Evolutionary conservation across 2,329 filamentous ascomycete genomes (phyloP).

Genomic region (Emergomyces africanus): DNA sequence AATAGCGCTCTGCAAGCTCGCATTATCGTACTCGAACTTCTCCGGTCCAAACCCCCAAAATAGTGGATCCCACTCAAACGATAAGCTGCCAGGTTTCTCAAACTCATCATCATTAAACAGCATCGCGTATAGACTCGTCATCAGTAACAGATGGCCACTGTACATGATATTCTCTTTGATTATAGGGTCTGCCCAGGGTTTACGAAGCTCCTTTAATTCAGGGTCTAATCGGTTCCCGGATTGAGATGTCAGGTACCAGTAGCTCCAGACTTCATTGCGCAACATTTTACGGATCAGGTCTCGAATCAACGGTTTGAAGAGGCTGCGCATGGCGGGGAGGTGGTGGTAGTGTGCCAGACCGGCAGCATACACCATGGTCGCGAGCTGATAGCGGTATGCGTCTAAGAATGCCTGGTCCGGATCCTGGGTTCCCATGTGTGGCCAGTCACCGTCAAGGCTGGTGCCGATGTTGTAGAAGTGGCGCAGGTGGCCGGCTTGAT

Average conservation of each 20-base stretch:
- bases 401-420: conserved; percentile 24
- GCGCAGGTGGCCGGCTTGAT: not conserved
- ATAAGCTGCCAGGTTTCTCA: not conserved
- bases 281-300: conserved; percentile 32
- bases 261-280: conserved; percentile 30
- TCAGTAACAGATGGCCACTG: not conserved
- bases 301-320: conserved; percentile 24
- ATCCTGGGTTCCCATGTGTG: conserved; percentile 17
- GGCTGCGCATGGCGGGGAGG: conserved; percentile 21
- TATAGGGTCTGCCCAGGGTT: not conserved
- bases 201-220: not conserved
- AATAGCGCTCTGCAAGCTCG: conserved; percentile 23
- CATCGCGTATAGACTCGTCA: not conserved
- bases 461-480: not conserved
- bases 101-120: not conserved
- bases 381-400: conserved; percentile 27
- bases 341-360: conserved; percentile 21
- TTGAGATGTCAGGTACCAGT: conserved; percentile 31
- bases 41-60: not conserved
- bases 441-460: not conserved
- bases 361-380: conserved; percentile 28
- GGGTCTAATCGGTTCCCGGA: conserved; percentile 22
- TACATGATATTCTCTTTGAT: not conserved
- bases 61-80: not conserved
- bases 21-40: conserved; percentile 21